These are phyloP conservation scores for Phlyctochytrium arcticum DNA, from an alignment of 192 early-diverging fungal species.

Conservation along the genomic window DNA sequence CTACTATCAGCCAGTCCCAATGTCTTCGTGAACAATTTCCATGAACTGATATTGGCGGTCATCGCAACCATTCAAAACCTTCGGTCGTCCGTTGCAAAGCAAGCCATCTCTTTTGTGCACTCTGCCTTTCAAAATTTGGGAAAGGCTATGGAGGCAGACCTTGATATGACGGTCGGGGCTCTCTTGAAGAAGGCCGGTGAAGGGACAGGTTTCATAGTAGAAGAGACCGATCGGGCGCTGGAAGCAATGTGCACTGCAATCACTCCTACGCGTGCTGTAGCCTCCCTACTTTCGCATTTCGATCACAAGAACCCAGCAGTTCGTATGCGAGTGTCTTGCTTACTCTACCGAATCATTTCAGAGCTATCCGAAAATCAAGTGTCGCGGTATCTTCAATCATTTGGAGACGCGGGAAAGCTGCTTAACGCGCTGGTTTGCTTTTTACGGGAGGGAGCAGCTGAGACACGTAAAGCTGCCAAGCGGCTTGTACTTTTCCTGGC, in stretches of 20 bases:
- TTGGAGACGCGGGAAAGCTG: slow-evolving; percentile 20
- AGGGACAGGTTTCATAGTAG: slow-evolving; percentile 25
- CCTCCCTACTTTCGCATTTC: slow-evolving; percentile 13
- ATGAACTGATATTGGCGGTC: slow-evolving; percentile 23
- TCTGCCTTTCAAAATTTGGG: slow-evolving; percentile 16
- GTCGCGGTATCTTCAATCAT: slow-evolving; percentile 13
- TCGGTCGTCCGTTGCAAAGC: slow-evolving; percentile 28
- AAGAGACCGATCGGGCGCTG: slow-evolving; percentile 28
- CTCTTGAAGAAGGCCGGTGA: slow-evolving; percentile 36
- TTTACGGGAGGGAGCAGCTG: slow-evolving; percentile 24
- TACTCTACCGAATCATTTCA: slow-evolving; percentile 8
- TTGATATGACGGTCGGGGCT: slow-evolving; percentile 24
- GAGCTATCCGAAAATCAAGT: slow-evolving; percentile 14
- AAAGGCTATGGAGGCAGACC: slow-evolving; percentile 25
- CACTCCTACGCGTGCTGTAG: slow-evolving; percentile 8
- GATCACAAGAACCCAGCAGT: slow-evolving; percentile 33
- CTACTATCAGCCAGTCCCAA: slow-evolving; percentile 1
- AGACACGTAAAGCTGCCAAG: slow-evolving; percentile 28
- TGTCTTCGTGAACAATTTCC: background rate
- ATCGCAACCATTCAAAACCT: slow-evolving; percentile 26
- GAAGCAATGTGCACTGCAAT: slow-evolving; percentile 3
- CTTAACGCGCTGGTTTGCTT: slow-evolving; percentile 21
- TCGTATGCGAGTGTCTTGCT: slow-evolving; percentile 15
- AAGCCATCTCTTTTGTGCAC: slow-evolving; percentile 11
- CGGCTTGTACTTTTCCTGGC: slow-evolving; percentile 10